Evolutionary conservation across 306 rosid species (phyloP).

Genomic region (Acacia confusa): DNA sequence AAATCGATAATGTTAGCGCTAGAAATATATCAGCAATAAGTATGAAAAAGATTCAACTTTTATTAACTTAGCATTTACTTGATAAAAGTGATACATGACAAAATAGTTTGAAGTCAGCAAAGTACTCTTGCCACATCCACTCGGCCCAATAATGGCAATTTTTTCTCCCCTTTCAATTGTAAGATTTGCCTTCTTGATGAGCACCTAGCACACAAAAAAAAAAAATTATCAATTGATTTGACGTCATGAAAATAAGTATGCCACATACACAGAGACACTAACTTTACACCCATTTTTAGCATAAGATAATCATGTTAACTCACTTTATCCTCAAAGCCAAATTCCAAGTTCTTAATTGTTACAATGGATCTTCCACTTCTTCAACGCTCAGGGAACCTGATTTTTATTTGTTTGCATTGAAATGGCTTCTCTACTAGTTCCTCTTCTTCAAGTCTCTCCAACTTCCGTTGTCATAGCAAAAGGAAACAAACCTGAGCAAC

Average conservation of each 20-base stretch:
- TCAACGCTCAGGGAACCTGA: too few species aligned
- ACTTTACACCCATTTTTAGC: too few species aligned
- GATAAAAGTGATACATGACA: conserved; percentile 65
- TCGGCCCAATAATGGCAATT: conserved; percentile 92
- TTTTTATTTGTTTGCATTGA: too few species aligned
- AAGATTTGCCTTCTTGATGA: conserved; percentile 83
- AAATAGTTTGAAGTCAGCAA: conserved; percentile 97
- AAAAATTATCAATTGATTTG: conserved; percentile 28
- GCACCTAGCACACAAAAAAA: conserved; percentile 49
- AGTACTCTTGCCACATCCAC: conserved; percentile 98
- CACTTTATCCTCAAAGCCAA: too few species aligned
- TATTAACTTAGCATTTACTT: conserved; percentile 2
- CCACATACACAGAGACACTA: too few species aligned
- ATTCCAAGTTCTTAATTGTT: too few species aligned
- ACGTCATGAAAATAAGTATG: conserved; percentile 23
- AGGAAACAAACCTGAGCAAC: too few species aligned
- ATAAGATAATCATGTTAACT: too few species aligned
- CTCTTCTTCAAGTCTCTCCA: too few species aligned
- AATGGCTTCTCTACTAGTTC: too few species aligned
- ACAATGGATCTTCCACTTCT: too few species aligned
- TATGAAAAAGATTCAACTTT: conserved; percentile 8
- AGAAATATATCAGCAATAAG: conserved; percentile 17
- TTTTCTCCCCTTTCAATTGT: conserved; percentile 92
- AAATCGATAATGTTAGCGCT: conserved; percentile 30
- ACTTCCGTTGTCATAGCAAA: too few species aligned